Evolutionary conservation across 768 basidiomycete species (phyloP).

Genomic region (Podaxis carcinomalis): DNA sequence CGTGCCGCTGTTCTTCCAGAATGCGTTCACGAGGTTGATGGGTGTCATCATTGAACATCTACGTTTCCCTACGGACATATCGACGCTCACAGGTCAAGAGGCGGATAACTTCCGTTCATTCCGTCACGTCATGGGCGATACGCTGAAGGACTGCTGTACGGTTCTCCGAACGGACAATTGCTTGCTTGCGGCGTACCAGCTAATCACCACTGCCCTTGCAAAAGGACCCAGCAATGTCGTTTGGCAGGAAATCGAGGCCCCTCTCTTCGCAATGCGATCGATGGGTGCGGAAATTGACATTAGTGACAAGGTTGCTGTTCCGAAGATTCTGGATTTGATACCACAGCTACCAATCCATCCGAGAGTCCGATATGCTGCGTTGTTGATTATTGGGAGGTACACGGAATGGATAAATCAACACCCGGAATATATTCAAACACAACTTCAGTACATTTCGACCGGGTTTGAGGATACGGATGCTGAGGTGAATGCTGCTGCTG

Average conservation of each 20-base stretch:
- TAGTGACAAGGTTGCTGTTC: constrained; percentile 79
- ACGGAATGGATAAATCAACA: constrained; percentile 95
- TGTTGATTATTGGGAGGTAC: constrained; percentile 92
- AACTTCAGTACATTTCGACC: constrained; percentile 86
- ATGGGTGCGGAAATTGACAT: constrained; percentile 95
- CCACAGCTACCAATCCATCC: constrained; percentile 88
- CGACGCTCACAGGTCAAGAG: constrained; percentile 71
- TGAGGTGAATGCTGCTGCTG: constrained; percentile 90
- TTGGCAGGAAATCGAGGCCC: constrained; percentile 98
- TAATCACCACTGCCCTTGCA: constrained; percentile 71
- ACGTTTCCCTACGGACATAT: constrained; percentile 79
- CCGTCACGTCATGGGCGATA: constrained; percentile 98
- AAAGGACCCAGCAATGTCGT: constrained; percentile 52
- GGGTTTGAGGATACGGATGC: constrained; percentile 81
- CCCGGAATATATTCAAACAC: constrained; percentile 78
- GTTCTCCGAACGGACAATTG: constrained; percentile 88
- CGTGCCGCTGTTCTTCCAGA: constrained; percentile 70
- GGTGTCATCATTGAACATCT: constrained; percentile 84
- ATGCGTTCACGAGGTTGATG: constrained; percentile 84
- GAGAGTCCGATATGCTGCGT: constrained; percentile 89
- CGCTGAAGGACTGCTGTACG: constrained; percentile 95
- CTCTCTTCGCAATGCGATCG: constrained; percentile 94
- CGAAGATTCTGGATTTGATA: constrained; percentile 93
- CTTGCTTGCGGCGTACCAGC: constrained; percentile 73
- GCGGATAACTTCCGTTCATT: constrained; percentile 92